These are phyloP conservation scores for Pseudofabraea citricarpa DNA, from an alignment of 2,329 filamentous ascomycete species.

Conservation along the genomic window DNA sequence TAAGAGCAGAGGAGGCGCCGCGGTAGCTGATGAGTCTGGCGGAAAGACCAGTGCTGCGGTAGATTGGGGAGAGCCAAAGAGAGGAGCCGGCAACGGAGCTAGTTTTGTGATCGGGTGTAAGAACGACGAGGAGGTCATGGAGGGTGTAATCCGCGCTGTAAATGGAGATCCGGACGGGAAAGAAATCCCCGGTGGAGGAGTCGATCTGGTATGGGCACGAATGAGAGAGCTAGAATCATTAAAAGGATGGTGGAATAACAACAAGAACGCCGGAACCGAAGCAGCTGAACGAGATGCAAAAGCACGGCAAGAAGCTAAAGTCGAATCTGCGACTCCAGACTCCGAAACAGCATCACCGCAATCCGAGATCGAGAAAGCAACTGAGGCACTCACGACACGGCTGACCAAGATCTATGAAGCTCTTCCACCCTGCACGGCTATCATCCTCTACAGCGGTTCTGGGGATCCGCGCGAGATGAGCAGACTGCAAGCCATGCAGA, in stretches of 20 bases:
- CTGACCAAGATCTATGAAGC: slow-evolving; percentile 51
- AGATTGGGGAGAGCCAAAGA: slow-evolving; percentile 81
- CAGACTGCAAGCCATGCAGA: slow-evolving; percentile 53
- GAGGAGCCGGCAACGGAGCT: slow-evolving; percentile 51
- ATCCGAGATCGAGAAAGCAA: slow-evolving; percentile 7
- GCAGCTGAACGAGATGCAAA: slow-evolving; percentile 5
- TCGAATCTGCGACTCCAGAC: not conserved
- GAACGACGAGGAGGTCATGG: slow-evolving; percentile 53
- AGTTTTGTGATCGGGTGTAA: slow-evolving; percentile 52
- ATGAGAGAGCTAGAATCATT: slow-evolving; percentile 61
- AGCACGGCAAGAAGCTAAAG: slow-evolving; percentile 2
- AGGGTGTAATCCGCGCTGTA: slow-evolving; percentile 52
- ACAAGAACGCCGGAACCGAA: slow-evolving; percentile 27
- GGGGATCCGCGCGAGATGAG: slow-evolving; percentile 66
- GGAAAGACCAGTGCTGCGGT: slow-evolving; percentile 70
- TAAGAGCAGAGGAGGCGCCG: slow-evolving; percentile 55
- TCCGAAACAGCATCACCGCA: slow-evolving; percentile 3
- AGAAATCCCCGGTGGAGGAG: slow-evolving; percentile 53
- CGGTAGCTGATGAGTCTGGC: slow-evolving; percentile 44
- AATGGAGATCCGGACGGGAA: slow-evolving; percentile 52
- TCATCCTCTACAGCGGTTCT: slow-evolving; percentile 61
- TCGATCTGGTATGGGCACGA: slow-evolving; percentile 63
- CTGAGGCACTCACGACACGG: slow-evolving; percentile 31
- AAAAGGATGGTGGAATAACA: slow-evolving; percentile 64
- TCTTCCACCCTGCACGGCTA: slow-evolving; percentile 59